A percentile compares a stretch with the other conserved stretches of the same genome.
Evolutionary conservation across 139 green algal species (phyloP).

Genomic region (Chlorella sp.): DNA sequence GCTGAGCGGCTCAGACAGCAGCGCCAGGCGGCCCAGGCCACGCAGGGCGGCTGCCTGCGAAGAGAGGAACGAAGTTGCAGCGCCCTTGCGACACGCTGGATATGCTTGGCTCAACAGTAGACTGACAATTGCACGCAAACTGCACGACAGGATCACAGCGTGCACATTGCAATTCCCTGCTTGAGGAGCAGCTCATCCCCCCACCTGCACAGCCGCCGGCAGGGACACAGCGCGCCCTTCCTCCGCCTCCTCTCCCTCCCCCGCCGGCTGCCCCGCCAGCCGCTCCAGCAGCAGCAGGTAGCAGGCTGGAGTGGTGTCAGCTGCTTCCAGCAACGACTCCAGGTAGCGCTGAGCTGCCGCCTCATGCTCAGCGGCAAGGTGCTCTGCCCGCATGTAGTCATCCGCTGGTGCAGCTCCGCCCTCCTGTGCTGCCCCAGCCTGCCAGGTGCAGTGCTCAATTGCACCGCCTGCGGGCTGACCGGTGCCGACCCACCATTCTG

Average conservation of each 20-base stretch:
- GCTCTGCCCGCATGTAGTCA: constrained; percentile 34
- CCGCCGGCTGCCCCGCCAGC: background rate
- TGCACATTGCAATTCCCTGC: too few relatives aligned
- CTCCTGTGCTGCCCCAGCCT: background rate
- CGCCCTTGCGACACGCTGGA: too few relatives aligned
- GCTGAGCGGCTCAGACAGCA: constrained; percentile 35
- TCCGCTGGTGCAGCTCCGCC: background rate
- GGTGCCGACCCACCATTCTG: constrained; percentile 2
- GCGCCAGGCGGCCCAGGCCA: constrained; percentile 17
- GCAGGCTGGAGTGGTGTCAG: constrained; percentile 40
- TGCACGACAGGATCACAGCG: too few relatives aligned
- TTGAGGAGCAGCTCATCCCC: too few relatives aligned
- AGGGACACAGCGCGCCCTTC: background rate
- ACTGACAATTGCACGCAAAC: too few relatives aligned
- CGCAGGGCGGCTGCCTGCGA: constrained; percentile 26
- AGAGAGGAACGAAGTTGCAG: too few relatives aligned
- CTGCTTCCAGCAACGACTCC: constrained; percentile 23
- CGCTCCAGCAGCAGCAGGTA: constrained; percentile 41
- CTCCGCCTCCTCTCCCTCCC: background rate
- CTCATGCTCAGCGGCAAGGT: constrained; percentile 29
- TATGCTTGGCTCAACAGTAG: too few relatives aligned
- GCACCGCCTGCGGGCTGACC: background rate
- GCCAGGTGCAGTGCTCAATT: too few relatives aligned
- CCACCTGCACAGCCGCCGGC: background rate
- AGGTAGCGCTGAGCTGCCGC: constrained; percentile 36